Base-by-base conservation (phyloP, 345 rosid species). In the Salix brachista region DNA sequence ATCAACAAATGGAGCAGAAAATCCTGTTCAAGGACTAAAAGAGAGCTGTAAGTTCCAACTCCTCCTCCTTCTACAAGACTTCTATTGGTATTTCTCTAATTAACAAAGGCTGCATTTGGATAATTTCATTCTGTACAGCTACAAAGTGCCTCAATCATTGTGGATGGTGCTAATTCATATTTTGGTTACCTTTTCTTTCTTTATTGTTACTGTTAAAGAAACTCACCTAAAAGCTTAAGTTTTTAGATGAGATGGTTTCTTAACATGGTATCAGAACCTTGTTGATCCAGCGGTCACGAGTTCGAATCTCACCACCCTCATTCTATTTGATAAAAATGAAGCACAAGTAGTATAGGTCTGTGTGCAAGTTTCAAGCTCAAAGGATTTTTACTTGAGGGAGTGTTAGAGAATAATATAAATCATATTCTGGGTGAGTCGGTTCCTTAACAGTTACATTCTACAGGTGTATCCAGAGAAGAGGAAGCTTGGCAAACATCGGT, bases 21-120 rank as follows among this genome's bases (percentile, higher is more conserved):
- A 78, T 68, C 50, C 78, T 71, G 82, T 78, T 80, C 87, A 84
- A 83, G 82, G 61, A 77, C 72, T 80, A 75, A 79, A 78, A 65
- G 87, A 81, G 71, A 84, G 50, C 71, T 60, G 99, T 92, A 88
- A 87, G 94, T 83, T 25, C 46, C 10, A 17, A 48, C 36, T 34
- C 21, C 19, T 68, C 11, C 34, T 44, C 14, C 5, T n/a, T n/a
- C n/a, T 1, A 14, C 50, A 46, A 8, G 23, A 56, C 23, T 10
- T 42, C 9, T 56, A 19, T 32, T 34, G 19, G 8, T 30, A 21
- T 7, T 48, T 70, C 16, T 68, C 4, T 32, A 32, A 65, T 36
- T 2, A 26, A 19, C 18, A 65, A 65, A 4, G 21, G 25, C 6
- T 54, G 60, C 60, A 21, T 23, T 2, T 21, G 25, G 60, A 54